Conservation (phyloP, 2,329 filamentous ascomycete genomes). For the Bimuria novae-zelandiae region DNA sequence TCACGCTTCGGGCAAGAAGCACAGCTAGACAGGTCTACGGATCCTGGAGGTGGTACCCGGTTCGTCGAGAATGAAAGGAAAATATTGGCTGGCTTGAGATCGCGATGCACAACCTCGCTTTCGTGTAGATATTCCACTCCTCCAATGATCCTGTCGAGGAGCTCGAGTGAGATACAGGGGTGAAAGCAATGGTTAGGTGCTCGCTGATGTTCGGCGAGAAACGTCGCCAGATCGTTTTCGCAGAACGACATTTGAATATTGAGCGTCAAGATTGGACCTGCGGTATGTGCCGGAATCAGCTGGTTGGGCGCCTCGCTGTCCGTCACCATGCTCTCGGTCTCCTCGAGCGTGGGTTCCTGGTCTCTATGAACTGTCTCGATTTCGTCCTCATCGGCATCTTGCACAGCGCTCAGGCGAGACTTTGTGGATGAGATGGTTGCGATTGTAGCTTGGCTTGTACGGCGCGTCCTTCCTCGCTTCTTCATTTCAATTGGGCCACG, state of each 20-base stretch:
- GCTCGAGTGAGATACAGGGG: conserved; percentile 57
- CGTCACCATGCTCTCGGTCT: conserved; percentile 37
- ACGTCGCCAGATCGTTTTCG: conserved; percentile 65
- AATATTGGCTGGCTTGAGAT: conserved; percentile 71
- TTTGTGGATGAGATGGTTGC: conserved; percentile 47
- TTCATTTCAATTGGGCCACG: conserved; percentile 30
- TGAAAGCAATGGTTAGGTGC: conserved; percentile 64
- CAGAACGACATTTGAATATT: conserved; percentile 73
- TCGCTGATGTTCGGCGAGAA: conserved; percentile 48
- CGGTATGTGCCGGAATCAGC: conserved; percentile 22
- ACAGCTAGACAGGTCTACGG: conserved; percentile 54
- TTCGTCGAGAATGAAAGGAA: conserved; percentile 60
- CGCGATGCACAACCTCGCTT: conserved; percentile 66
- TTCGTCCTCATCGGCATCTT: conserved; percentile 43
- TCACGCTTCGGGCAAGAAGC: conserved; percentile 47
- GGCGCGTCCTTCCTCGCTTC: conserved; percentile 29
- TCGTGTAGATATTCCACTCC: conserved; percentile 69
- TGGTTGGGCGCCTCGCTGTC: conserved; percentile 43
- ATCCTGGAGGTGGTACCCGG: conserved; percentile 46
- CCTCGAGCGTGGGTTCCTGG: conserved; percentile 28
- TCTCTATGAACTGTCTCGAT: conserved; percentile 53
- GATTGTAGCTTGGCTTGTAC: conserved; percentile 44
- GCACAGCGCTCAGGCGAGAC: conserved; percentile 48
- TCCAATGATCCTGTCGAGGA: conserved; percentile 64
- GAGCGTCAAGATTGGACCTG: conserved; percentile 52